These are phyloP conservation scores for Neoboletus subvelutipes DNA, from an alignment of 768 basidiomycete genomes.

Conservation along the genomic window DNA sequence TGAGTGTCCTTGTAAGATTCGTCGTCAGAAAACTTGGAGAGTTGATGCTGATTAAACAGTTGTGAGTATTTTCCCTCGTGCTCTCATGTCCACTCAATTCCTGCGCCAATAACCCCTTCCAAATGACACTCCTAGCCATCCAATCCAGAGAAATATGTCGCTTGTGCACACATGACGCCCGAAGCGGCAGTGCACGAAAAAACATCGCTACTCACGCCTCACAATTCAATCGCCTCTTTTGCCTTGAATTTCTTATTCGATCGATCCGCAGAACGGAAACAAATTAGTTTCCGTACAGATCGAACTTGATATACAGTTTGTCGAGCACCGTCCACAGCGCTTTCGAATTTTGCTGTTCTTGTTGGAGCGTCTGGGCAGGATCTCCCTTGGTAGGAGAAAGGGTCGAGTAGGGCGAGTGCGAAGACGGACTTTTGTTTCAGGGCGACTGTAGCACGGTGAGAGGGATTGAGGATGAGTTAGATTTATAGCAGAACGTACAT, in stretches of 20 bases:
- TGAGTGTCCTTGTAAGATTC: too few relatives aligned
- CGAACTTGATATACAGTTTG: constrained; percentile 64
- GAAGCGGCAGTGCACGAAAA: too few relatives aligned
- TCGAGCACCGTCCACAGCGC: constrained; percentile 52
- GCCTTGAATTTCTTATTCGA: constrained; percentile 84
- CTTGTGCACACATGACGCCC: too few relatives aligned
- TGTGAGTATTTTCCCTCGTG: too few relatives aligned
- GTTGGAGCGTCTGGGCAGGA: background rate
- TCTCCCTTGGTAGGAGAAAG: constrained; percentile 32
- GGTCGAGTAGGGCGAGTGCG: constrained; percentile 59
- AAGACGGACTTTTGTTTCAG: constrained; percentile 82
- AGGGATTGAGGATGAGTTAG: too few relatives aligned
- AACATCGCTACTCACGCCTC: background rate
- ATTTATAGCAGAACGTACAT: too few relatives aligned
- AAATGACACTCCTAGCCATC: too few relatives aligned
- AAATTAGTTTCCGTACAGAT: constrained; percentile 82
- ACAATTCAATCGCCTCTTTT: constrained; percentile 79
- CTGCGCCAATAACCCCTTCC: too few relatives aligned
- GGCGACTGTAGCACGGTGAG: constrained; percentile 48
- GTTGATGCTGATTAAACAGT: too few relatives aligned
- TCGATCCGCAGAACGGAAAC: constrained; percentile 77
- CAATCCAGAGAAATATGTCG: too few relatives aligned
- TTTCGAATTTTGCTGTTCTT: background rate
- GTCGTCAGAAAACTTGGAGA: too few relatives aligned
- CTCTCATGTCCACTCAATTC: too few relatives aligned